Percentiles rank a stretch among this genome's conserved stretches.
These are phyloP conservation scores for Neospora caninum DNA, from an alignment of 169 alveolate genomes.

Conservation along the genomic window DNA sequence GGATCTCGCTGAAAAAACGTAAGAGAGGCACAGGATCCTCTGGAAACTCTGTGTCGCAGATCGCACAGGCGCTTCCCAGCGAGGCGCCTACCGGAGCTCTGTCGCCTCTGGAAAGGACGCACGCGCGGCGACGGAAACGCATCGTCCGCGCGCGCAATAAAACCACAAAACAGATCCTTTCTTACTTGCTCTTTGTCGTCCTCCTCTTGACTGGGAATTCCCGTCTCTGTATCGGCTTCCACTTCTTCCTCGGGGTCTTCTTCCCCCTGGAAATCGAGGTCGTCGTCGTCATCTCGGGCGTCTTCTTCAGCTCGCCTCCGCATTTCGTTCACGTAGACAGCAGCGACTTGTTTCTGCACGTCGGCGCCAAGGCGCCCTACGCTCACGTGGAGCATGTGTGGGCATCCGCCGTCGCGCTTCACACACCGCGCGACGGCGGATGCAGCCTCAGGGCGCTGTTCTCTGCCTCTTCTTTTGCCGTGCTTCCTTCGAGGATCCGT, in stretches of 20 bases:
- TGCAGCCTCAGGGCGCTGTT: background rate
- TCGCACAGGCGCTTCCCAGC: too few species aligned
- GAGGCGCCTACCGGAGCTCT: too few species aligned
- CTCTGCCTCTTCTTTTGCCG: background rate
- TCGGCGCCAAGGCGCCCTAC: slow-evolving; percentile 33
- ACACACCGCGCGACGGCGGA: background rate
- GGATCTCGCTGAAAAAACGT: background rate
- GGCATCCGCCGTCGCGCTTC: background rate
- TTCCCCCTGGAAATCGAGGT: background rate
- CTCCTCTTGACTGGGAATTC: background rate
- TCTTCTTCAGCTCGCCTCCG: background rate
- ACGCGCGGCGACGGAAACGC: too few species aligned
- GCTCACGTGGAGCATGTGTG: slow-evolving; percentile 11
- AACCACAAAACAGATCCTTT: too few species aligned
- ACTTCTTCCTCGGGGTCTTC: background rate
- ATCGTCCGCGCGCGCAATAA: too few species aligned
- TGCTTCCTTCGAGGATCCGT: background rate
- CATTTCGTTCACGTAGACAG: slow-evolving; percentile 3
- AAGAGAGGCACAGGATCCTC: background rate
- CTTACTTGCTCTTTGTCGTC: background rate
- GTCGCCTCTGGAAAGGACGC: too few species aligned
- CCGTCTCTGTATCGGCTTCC: background rate
- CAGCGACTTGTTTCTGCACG: slow-evolving; percentile 45
- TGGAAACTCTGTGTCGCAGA: background rate
- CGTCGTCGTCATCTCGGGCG: background rate